Percentiles rank a stretch among this genome's conserved stretches.
phyloP scores from a whole-genome alignment of 768 basidiomycete genomes.

The Imleria badia region DNA sequence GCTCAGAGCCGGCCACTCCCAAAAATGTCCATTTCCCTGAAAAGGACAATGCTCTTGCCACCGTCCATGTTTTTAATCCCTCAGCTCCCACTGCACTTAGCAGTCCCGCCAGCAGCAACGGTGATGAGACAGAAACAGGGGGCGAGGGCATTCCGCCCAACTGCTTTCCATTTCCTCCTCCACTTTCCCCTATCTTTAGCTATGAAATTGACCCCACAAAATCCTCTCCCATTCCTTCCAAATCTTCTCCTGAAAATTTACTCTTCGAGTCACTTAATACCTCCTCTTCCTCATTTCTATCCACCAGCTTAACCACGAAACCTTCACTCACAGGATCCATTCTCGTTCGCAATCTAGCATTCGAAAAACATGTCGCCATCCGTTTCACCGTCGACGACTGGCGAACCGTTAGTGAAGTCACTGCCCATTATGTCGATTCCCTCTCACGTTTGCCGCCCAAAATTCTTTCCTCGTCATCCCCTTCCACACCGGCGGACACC shows the following conservation, averaged over 20 bases:
- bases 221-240: conserved; percentile 13
- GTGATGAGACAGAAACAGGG: conserved; percentile 49
- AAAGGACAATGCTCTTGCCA: conserved; percentile 56
- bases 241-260: conserved; percentile 26
- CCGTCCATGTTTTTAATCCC: conserved; percentile 60
- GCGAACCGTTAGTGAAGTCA: conserved; percentile 89
- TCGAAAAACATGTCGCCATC: conserved; percentile 81
- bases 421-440: conserved; percentile 46
- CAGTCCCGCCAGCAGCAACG: conserved; percentile 12
- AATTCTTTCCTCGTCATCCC: conserved; percentile 13
- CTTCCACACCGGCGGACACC: not conserved
- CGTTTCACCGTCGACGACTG: conserved; percentile 93
- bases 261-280: conserved; percentile 40
- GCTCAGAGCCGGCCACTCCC: conserved; percentile 64
- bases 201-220: conserved; percentile 24
- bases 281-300: conserved; percentile 7
- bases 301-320: conserved; percentile 6
- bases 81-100: conserved; percentile 65
- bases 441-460: conserved; percentile 37
- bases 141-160: conserved; percentile 15
- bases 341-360: conserved; percentile 82
- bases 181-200: conserved; percentile 11
- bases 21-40: conserved; percentile 92
- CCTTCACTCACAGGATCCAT: conserved; percentile 67
- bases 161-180: conserved; percentile 30